A percentile compares a stretch with the other conserved stretches of the same genome.
Conservation (phyloP, 495 filamentous ascomycete genomes). For the Aspergillus sclerotioniger region DNA sequence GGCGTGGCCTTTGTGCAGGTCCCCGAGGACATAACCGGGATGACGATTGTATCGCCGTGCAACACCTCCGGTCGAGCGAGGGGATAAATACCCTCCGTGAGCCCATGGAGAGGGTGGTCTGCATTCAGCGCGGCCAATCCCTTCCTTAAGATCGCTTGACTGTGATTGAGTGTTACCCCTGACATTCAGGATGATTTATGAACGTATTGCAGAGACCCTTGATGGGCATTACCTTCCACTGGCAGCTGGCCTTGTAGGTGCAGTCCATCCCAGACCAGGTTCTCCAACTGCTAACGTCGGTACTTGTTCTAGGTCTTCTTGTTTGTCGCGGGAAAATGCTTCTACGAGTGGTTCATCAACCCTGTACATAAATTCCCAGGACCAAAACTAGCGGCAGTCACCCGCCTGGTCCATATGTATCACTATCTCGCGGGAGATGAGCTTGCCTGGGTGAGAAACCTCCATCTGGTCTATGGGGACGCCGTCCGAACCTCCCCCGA, state of each 20-base stretch:
- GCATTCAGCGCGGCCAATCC: neutral
- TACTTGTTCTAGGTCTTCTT: neutral
- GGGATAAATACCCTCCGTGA: neutral
- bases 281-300: neutral
- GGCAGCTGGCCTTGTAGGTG: neutral
- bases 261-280: too few relatives aligned
- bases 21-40: neutral
- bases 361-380: slow-evolving; percentile 46
- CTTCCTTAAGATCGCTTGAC: neutral
- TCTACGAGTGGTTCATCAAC: slow-evolving; percentile 45
- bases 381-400: slow-evolving; percentile 39
- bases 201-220: neutral
- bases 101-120: neutral
- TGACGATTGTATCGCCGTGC: neutral
- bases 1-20: neutral
- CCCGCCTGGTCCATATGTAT: slow-evolving; percentile 22
- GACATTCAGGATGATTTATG: neutral
- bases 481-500: slow-evolving; percentile 55
- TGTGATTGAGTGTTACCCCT: neutral
- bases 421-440: slow-evolving; percentile 10
- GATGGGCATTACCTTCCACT: neutral
- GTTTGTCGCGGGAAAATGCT: neutral
- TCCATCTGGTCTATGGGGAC: slow-evolving; percentile 36
- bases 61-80: neutral
- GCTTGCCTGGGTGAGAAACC: slow-evolving; percentile 5